A percentile compares a stretch with the other conserved stretches of the same genome.
Conservation (phyloP, 164 flowering plant genomes). For the Chimonanthus praecox region DNA sequence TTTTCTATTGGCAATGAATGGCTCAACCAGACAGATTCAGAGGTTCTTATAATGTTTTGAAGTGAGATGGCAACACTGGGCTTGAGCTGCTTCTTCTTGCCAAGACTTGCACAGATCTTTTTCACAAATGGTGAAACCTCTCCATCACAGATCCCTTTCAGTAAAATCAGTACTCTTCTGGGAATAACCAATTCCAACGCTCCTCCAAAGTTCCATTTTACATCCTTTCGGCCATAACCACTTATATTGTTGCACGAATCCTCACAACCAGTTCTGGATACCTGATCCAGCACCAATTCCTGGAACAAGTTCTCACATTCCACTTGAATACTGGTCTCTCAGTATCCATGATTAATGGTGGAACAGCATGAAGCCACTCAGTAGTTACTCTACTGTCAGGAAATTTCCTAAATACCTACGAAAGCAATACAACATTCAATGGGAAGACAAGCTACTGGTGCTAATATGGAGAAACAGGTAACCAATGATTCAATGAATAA, state of each 20-base stretch:
- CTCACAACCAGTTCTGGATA: constrained; percentile 46
- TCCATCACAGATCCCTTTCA: constrained; percentile 60
- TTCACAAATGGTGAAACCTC: constrained; percentile 80
- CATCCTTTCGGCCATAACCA: constrained; percentile 8
- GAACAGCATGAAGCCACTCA: constrained; percentile 95
- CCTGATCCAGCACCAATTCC: constrained; percentile 73
- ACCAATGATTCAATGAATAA: background rate
- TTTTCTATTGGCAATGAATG: constrained; percentile 60
- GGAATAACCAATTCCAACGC: constrained; percentile 43
- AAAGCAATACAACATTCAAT: background rate
- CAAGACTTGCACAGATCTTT: constrained; percentile 77
- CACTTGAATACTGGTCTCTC: constrained; percentile 86
- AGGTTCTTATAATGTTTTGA: constrained; percentile 66
- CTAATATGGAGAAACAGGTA: background rate
- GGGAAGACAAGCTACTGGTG: background rate
- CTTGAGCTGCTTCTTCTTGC: constrained; percentile 78
- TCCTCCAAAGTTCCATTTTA: constrained; percentile 22
- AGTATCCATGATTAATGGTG: constrained; percentile 73
- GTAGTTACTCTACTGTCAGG: constrained; percentile 43
- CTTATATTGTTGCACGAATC: constrained; percentile 5
- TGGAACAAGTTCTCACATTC: constrained; percentile 82
- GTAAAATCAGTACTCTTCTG: constrained; percentile 45
- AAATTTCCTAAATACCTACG: constrained; percentile 70
- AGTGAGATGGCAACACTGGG: constrained; percentile 56
- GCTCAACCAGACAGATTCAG: constrained; percentile 73